Conservation (phyloP, 306 rosid genomes). For the Carpinus fangiana region DNA sequence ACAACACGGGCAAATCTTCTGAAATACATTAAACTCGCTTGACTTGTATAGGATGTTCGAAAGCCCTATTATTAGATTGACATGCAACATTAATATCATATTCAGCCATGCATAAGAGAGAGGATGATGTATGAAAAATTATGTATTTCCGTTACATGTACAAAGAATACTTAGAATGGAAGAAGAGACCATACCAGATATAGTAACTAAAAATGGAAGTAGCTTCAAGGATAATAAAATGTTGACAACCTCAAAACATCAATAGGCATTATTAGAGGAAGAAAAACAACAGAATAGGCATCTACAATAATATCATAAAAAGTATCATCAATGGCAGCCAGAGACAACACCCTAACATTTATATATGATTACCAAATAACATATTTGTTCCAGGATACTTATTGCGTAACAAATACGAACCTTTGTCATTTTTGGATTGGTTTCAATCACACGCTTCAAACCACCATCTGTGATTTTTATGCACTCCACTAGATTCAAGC, state of each 20-base stretch:
- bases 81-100: background rate
- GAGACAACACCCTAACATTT: background rate
- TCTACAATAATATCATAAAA: background rate
- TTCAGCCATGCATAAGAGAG: background rate
- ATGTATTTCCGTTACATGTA: background rate
- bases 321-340: background rate
- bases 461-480: slow-evolving; percentile 52
- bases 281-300: background rate
- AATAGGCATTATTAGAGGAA: background rate
- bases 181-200: background rate
- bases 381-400: background rate
- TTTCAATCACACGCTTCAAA: slow-evolving; percentile 46
- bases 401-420: slow-evolving; percentile 31
- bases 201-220: background rate
- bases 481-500: slow-evolving; percentile 55
- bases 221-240: background rate
- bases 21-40: background rate
- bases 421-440: slow-evolving; percentile 55
- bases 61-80: background rate
- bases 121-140: background rate
- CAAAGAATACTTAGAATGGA: background rate
- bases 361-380: slow-evolving; percentile 1
- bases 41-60: background rate
- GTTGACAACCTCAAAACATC: background rate
- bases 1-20: background rate